phyloP scores from a whole-genome alignment of 2,329 filamentous ascomycete species.

The Calonectria crousiana region DNA sequence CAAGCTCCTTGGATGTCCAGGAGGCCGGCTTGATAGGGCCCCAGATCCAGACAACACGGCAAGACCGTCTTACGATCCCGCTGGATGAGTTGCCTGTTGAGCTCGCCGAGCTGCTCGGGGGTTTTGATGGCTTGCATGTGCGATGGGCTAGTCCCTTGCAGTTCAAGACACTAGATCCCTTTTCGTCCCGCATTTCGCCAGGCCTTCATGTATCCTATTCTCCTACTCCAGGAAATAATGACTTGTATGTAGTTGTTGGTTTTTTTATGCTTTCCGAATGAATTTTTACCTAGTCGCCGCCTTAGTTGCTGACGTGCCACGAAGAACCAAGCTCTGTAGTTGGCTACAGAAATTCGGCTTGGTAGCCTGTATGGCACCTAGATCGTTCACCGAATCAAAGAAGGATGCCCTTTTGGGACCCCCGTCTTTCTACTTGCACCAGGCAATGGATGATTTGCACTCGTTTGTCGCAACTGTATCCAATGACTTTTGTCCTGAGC shows the following conservation, averaged over 20 bases:
- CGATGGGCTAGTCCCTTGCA: conserved; percentile 76
- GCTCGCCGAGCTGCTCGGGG: conserved; percentile 71
- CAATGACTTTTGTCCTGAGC: conserved; percentile 62
- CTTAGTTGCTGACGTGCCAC: conserved; percentile 4
- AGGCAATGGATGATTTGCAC: conserved; percentile 69
- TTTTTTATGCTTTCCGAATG: background rate
- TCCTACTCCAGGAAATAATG: conserved; percentile 52
- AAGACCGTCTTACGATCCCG: conserved; percentile 82
- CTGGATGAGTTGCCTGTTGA: conserved; percentile 80
- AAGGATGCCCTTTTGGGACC: conserved; percentile 51
- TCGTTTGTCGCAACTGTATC: conserved; percentile 66
- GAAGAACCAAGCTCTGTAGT: conserved; percentile 66
- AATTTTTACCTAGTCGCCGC: background rate
- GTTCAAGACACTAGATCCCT: conserved; percentile 74
- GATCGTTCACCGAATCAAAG: conserved; percentile 70
- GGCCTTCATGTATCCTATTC: conserved; percentile 87
- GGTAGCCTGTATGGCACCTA: conserved; percentile 63
- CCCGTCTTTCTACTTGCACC: conserved; percentile 77
- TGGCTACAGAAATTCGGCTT: conserved; percentile 70
- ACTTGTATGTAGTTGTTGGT: conserved; percentile 37
- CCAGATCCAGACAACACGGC: conserved; percentile 74
- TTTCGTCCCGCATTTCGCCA: conserved; percentile 80
- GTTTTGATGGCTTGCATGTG: conserved; percentile 80
- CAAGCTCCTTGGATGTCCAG: conserved; percentile 70
- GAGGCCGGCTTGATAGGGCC: conserved; percentile 67